These are phyloP conservation scores for Sporothrix dimorphospora DNA, from an alignment of 2,329 filamentous ascomycete genomes.

Conservation along the genomic window DNA sequence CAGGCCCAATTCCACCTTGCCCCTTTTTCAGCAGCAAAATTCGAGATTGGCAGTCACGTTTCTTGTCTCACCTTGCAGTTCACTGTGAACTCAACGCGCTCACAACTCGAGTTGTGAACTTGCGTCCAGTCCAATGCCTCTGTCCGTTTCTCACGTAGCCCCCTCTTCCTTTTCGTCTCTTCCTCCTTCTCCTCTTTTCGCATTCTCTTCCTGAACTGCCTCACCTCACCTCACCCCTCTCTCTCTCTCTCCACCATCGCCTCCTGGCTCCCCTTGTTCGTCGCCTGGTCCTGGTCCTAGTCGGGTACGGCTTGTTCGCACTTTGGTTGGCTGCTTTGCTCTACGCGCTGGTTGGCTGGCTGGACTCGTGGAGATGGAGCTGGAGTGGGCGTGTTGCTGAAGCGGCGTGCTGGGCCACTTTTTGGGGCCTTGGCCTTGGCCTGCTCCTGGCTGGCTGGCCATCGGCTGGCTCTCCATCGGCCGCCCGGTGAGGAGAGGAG, in stretches of 20 bases:
- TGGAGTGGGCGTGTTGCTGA: constrained; percentile 15
- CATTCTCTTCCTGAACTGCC: neutral
- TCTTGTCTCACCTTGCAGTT: neutral
- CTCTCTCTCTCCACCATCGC: constrained; percentile 15
- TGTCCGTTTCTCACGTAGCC: neutral
- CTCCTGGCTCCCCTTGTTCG: constrained; percentile 2
- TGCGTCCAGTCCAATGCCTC: neutral
- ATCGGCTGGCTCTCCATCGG: constrained; percentile 6
- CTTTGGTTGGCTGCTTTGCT: neutral
- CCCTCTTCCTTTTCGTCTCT: neutral
- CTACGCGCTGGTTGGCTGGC: constrained; percentile 29
- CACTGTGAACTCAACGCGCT: neutral
- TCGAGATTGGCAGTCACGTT: constrained; percentile 19
- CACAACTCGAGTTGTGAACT: neutral
- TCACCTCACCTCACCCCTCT: neutral
- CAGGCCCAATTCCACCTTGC: neutral
- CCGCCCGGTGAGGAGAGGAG: neutral
- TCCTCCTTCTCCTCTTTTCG: neutral
- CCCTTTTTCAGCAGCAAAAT: constrained; percentile 8
- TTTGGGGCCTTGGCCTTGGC: constrained; percentile 2
- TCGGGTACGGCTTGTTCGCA: neutral
- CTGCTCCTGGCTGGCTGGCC: neutral
- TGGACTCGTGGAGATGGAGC: neutral
- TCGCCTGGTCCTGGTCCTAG: constrained; percentile 21
- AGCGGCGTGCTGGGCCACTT: constrained; percentile 7